Evolutionary conservation across 2,329 filamentous ascomycete genomes (phyloP), one percentile per base, ranked within the genome.

Genomic region (Clonostachys rosea): DNA sequence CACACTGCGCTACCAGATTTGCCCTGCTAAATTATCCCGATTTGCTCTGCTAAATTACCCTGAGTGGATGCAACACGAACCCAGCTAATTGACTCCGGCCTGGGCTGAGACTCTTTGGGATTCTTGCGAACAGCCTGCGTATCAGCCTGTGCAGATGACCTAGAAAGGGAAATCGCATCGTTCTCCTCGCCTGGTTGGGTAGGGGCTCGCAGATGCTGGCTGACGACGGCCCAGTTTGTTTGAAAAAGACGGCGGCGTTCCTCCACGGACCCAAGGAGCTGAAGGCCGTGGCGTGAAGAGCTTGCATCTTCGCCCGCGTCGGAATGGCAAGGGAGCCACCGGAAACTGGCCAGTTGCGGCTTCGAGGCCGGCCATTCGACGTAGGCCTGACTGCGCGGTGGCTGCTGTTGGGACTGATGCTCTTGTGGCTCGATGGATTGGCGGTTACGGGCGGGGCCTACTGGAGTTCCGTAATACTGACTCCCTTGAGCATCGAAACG

Each of bases 131-230:
- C 24, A 30, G 8, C 9, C 24, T 30, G 24, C 9, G 8, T 30
- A 30, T 10, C 24, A 30, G 24, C 24, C 24, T 10, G 24, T 30
- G 9, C 24, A 30, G 24, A 30, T 10, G 24, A 30, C 24, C 9
- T 30, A 14, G 60, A 65, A 48, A 55, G n/a, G n/a, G 11, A n/a
- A 18, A 18, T 40, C 11, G 37, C n/a, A 44, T 36, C n/a, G 43
- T 30, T 11, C 9, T 16, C 37, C n/a, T n/a, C 37, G 37, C 10
- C 11, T n/a, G 37, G 8, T 9, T 8, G 10, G 37, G 17, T n/a
- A 40, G n/a, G 17, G 8, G 37, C 43, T 17, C 7, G n/a, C 24
- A 46, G 20, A 17, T 35, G 12, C 12, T n/a, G 24, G 18, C 36
- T 46, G 24, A 42, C 17, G n/a, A 42, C 14, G 8, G 34, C 40